These are phyloP conservation scores for Hypoxylon sp. DNA, from an alignment of 2,329 filamentous ascomycete species.

Conservation along the genomic window DNA sequence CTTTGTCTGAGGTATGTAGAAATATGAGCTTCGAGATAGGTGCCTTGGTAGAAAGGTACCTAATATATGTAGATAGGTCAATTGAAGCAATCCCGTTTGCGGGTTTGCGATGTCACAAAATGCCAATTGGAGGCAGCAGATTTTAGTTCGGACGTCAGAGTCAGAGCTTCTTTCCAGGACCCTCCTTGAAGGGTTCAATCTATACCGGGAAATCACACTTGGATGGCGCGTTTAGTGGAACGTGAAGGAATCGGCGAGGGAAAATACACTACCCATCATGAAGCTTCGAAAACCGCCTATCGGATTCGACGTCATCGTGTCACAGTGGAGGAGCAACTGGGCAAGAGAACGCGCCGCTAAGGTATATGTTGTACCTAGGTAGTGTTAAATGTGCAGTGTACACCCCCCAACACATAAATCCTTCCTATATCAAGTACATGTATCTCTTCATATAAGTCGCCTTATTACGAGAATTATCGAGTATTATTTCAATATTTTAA, in stretches of 20 bases:
- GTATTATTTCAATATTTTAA: too few species aligned
- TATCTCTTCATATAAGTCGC: too few species aligned
- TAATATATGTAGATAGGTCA: background rate
- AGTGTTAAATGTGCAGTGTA: too few species aligned
- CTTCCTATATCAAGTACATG: too few species aligned
- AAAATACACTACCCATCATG: conserved; percentile 4
- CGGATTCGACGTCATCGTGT: conserved; percentile 38
- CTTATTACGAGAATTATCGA: too few species aligned
- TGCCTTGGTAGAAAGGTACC: background rate
- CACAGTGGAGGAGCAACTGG: conserved; percentile 25
- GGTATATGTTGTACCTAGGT: too few species aligned
- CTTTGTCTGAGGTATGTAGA: background rate
- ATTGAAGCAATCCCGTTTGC: conserved; percentile 6
- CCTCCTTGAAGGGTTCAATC: conserved; percentile 4
- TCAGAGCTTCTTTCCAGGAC: background rate
- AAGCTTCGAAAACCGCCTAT: conserved; percentile 26
- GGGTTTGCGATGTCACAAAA: background rate
- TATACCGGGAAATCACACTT: background rate
- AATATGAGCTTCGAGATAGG: background rate
- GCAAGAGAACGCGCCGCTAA: conserved; percentile 17
- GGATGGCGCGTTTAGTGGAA: background rate
- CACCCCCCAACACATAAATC: too few species aligned
- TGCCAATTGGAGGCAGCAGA: background rate
- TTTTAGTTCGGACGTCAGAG: background rate
- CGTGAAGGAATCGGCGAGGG: conserved; percentile 6